Evolutionary conservation across 331 rosid species (phyloP).

Genomic region (Telfairia occidentalis): DNA sequence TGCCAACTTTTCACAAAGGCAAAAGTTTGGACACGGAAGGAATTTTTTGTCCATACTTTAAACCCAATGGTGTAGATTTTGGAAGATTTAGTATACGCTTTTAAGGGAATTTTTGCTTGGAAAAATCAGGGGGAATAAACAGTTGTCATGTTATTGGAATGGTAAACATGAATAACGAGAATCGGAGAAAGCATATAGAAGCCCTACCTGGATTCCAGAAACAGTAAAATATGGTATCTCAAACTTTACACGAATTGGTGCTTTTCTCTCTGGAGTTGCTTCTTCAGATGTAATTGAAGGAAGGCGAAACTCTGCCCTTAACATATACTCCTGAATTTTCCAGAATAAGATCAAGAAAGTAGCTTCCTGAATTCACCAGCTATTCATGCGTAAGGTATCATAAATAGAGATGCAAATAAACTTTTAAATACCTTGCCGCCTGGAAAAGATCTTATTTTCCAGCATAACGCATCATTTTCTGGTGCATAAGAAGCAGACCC

Average conservation of each 20-base stretch:
- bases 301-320: slow-evolving; percentile 93
- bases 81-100: neutral
- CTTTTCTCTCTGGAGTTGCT: slow-evolving; percentile 85
- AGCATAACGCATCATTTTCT: slow-evolving; percentile 74
- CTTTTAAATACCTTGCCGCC: slow-evolving; percentile 77
- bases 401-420: slow-evolving; percentile 10
- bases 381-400: neutral
- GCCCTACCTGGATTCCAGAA: slow-evolving; percentile 90
- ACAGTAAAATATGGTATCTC: slow-evolving; percentile 99
- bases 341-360: slow-evolving; percentile 16
- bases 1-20: neutral
- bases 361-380: neutral
- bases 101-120: neutral
- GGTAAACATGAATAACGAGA: neutral
- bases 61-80: neutral
- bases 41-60: neutral
- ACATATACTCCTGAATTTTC: slow-evolving; percentile 67
- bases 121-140: neutral
- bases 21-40: neutral
- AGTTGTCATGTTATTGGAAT: neutral
- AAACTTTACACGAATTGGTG: slow-evolving; percentile 93
- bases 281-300: slow-evolving; percentile 87
- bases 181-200: neutral
- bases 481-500: slow-evolving; percentile 98
- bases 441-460: slow-evolving; percentile 95